Conservation (phyloP, 129 eudicot species). For the Dittrichia graveolens region DNA sequence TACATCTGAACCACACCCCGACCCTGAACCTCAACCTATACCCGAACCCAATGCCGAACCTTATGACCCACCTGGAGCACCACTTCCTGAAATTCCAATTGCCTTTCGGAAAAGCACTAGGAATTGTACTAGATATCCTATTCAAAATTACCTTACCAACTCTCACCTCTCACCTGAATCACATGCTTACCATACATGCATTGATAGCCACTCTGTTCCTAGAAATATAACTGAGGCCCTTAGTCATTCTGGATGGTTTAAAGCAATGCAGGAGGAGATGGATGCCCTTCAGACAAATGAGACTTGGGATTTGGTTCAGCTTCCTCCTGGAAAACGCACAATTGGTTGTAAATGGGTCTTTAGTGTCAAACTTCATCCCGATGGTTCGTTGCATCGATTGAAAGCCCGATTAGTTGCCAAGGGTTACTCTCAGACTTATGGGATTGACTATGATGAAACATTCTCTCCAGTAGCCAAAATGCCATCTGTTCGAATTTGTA, state of each 20-base stretch:
- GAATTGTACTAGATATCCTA: too few species aligned
- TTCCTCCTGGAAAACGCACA: not conserved
- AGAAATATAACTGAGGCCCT: not conserved
- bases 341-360: not conserved
- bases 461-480: not conserved
- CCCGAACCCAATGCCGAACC: too few species aligned
- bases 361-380: too few species aligned
- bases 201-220: too few species aligned
- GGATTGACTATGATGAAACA: not conserved
- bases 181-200: not conserved
- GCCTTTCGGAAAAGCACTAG: not conserved
- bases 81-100: not conserved
- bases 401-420: too few species aligned
- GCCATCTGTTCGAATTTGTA: not conserved
- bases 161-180: not conserved
- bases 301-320: not conserved
- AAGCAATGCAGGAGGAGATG: not conserved
- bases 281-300: not conserved
- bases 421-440: too few species aligned
- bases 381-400: too few species aligned
- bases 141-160: too few species aligned
- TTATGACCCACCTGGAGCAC: conserved; percentile 3
- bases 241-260: not conserved
- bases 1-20: not conserved
- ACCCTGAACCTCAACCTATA: not conserved